These are phyloP conservation scores for Nematodospora valgi DNA, from an alignment of 805 yeast genomes.

Conservation along the genomic window DNA sequence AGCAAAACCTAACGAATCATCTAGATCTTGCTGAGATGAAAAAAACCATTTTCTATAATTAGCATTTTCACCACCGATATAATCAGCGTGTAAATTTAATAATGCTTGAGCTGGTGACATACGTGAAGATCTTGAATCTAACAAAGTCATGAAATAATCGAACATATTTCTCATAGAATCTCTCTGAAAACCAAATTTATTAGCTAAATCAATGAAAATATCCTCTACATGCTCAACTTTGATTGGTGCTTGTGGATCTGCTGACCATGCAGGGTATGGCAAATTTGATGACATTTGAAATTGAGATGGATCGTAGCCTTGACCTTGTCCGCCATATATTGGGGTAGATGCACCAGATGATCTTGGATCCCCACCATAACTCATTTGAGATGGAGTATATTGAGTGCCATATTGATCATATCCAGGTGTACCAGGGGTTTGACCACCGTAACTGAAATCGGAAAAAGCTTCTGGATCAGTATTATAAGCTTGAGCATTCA, in stretches of 20 bases:
- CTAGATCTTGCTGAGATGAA: constrained; percentile 85
- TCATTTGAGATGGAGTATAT: constrained; percentile 82
- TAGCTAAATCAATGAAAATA: constrained; percentile 76
- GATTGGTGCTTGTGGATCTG: constrained; percentile 87
- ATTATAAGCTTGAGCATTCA: constrained; percentile 26
- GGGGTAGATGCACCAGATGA: constrained; percentile 96
- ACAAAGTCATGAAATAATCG: constrained; percentile 80
- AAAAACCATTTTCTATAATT: constrained; percentile 86
- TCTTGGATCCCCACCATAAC: constrained; percentile 73
- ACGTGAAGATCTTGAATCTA: constrained; percentile 82
- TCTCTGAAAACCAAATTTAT: constrained; percentile 87
- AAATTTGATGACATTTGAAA: constrained; percentile 74
- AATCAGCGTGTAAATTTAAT: constrained; percentile 79
- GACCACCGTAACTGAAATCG: constrained; percentile 60
- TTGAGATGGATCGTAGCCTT: constrained; percentile 57
- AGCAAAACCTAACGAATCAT: constrained; percentile 78
- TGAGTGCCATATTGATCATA: constrained; percentile 68
- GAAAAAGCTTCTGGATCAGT: constrained; percentile 63
- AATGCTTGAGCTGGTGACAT: constrained; percentile 89
- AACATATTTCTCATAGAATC: constrained; percentile 91
- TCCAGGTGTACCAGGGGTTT: constrained; percentile 55
- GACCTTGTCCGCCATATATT: constrained; percentile 66
- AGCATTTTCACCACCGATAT: constrained; percentile 83
- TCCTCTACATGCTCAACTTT: constrained; percentile 82
- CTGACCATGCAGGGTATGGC: constrained; percentile 99